phyloP scores from a whole-genome alignment of 805 yeast genomes.

The Suhomyces emberorum region DNA sequence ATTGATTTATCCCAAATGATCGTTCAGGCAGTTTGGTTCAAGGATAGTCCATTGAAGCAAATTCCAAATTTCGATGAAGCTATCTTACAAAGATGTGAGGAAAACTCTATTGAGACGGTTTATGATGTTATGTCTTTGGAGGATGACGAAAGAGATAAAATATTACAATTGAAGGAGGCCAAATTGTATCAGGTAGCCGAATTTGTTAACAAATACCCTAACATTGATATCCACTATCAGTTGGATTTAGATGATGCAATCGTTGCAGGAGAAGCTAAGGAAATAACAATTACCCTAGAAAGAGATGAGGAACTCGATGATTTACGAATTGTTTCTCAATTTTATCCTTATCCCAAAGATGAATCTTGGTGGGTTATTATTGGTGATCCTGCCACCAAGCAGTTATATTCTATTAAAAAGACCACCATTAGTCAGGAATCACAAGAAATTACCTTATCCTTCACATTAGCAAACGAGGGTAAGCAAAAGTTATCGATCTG shows the following conservation, averaged over 20 bases:
- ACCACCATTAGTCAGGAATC: constrained; percentile 49
- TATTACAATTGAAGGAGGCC: constrained; percentile 49
- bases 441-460: constrained; percentile 51
- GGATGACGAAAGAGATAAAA: constrained; percentile 65
- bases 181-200: constrained; percentile 68
- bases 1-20: constrained; percentile 90
- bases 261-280: constrained; percentile 47
- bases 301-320: constrained; percentile 81
- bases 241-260: constrained; percentile 41
- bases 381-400: constrained; percentile 60
- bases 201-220: constrained; percentile 88
- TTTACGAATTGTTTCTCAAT: constrained; percentile 54
- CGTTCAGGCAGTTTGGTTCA: constrained; percentile 81
- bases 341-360: constrained; percentile 55
- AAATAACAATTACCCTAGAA: constrained; percentile 47
- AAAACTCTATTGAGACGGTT: constrained; percentile 61
- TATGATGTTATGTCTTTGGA: constrained; percentile 78
- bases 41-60: constrained; percentile 75
- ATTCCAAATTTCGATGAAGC: constrained; percentile 62
- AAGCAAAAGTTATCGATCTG: constrained; percentile 62
- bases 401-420: constrained; percentile 71
- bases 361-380: constrained; percentile 88
- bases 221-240: constrained; percentile 64
- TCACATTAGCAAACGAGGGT: constrained; percentile 61
- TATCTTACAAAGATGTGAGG: constrained; percentile 52